A percentile compares a stretch with the other conserved stretches of the same genome.
phyloP scores from a whole-genome alignment of 352 stramenopile species.

The Phytopythium mirpurense region DNA sequence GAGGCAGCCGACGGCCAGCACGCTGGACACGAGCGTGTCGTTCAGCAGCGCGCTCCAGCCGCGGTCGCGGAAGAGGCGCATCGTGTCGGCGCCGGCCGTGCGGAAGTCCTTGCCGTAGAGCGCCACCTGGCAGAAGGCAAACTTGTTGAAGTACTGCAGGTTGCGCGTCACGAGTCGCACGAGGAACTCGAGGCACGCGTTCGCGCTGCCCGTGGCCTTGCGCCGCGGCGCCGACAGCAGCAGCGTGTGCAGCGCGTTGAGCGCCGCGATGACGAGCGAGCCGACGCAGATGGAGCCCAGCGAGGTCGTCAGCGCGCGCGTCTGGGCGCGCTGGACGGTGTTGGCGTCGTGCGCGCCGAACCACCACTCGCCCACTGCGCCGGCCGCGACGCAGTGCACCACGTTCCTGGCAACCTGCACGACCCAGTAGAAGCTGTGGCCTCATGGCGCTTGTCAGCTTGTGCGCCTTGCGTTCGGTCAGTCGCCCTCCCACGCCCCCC shows the following conservation, averaged over 20 bases:
- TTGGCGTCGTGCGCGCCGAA: conserved; percentile 67
- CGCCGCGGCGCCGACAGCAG: conserved; percentile 63
- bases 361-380: conserved; percentile 84
- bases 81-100: conserved; percentile 64
- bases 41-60: conserved; percentile 79
- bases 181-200: conserved; percentile 81
- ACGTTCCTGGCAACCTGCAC: conserved; percentile 82
- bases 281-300: conserved; percentile 83
- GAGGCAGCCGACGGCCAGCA: conserved; percentile 67
- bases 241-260: conserved; percentile 63
- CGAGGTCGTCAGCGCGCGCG: conserved; percentile 63
- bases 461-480: too few relatives aligned
- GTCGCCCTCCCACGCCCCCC: background rate
- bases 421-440: conserved; percentile 74
- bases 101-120: conserved; percentile 85
- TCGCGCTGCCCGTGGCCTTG: conserved; percentile 54
- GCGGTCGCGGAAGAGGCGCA: conserved; percentile 75
- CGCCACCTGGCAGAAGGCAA: conserved; percentile 79
- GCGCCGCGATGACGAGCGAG: conserved; percentile 65
- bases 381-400: conserved; percentile 80
- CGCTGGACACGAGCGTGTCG: conserved; percentile 72
- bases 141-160: conserved; percentile 87
- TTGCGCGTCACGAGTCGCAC: conserved; percentile 66
- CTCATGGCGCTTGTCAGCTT: background rate
- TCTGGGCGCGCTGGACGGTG: conserved; percentile 62